Conservation (phyloP, 148 eudicot species). For the Rhododendron mucronatum region DNA sequence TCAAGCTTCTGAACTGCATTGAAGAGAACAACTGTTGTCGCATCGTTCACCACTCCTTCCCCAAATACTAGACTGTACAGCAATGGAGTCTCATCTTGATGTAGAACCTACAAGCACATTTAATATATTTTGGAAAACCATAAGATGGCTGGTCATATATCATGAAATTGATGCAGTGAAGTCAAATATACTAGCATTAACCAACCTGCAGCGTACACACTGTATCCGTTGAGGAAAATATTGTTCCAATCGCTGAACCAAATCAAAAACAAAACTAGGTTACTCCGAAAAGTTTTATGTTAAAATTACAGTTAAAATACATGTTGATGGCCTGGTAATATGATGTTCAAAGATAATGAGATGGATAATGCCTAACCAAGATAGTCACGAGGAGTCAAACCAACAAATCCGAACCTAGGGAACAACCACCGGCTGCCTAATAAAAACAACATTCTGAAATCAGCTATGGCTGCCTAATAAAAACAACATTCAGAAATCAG, state of each 20-base stretch:
- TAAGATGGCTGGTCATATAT: neutral
- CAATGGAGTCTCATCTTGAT: constrained; percentile 95
- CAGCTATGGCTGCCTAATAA: constrained; percentile 47
- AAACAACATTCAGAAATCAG: constrained; percentile 6
- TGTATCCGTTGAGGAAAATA: constrained; percentile 95
- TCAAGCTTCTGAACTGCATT: constrained; percentile 90
- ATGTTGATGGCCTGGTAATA: neutral
- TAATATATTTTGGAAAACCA: neutral
- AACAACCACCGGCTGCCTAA: constrained; percentile 86
- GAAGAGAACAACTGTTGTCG: constrained; percentile 94
- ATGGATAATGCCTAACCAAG: constrained; percentile 44
- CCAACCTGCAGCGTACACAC: constrained; percentile 96
- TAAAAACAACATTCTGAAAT: constrained; percentile 12
- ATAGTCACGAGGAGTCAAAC: constrained; percentile 62
- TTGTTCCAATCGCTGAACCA: constrained; percentile 77
- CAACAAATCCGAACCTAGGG: constrained; percentile 59
- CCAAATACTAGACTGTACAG: constrained; percentile 94
- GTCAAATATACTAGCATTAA: neutral
- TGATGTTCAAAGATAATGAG: neutral
- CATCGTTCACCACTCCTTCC: constrained; percentile 99
- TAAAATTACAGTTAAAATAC: neutral
- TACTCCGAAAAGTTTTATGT: neutral
- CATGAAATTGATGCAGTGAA: neutral
- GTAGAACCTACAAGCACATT: constrained; percentile 48
- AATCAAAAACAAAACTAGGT: constrained; percentile 7